Evolutionary conservation across 164 flowering plant species (phyloP).

Genomic region (Vitis amurensis): DNA sequence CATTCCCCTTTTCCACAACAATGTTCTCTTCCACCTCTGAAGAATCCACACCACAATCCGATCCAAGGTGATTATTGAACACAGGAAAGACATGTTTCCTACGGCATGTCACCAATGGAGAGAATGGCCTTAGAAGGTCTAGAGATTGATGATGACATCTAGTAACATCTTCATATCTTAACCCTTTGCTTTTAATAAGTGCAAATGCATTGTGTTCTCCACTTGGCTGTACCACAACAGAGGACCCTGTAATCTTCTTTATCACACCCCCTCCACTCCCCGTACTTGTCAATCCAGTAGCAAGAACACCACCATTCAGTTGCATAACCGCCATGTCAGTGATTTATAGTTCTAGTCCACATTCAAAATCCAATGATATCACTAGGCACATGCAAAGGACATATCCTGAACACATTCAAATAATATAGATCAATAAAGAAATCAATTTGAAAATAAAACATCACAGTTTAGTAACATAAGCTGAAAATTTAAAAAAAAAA

Average conservation of each 20-base stretch:
- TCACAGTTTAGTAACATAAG: too few relatives aligned
- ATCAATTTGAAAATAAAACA: too few relatives aligned
- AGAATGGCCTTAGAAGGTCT: conserved; percentile 2
- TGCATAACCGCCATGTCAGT: conserved; percentile 24
- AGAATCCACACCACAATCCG: conserved; percentile 32
- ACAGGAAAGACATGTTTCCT: conserved; percentile 14
- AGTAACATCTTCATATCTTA: conserved; percentile 5
- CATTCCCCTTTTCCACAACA: conserved; percentile 14
- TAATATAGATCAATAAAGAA: too few relatives aligned
- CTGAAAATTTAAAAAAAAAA: too few relatives aligned
- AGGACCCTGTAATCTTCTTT: not conserved
- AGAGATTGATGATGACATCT: conserved; percentile 4
- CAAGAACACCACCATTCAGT: conserved; percentile 15
- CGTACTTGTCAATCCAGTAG: conserved; percentile 2
- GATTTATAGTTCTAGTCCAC: too few relatives aligned
- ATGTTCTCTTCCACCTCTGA: conserved; percentile 27
- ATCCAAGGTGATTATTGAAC: conserved; percentile 19
- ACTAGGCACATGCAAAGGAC: too few relatives aligned
- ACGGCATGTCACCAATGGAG: conserved; percentile 14
- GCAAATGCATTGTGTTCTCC: conserved; percentile 4
- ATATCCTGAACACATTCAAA: too few relatives aligned
- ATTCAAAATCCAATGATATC: too few relatives aligned
- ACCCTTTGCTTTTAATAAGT: conserved; percentile 10
- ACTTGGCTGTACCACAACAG: not conserved
- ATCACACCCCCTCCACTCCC: not conserved